Percentiles rank a stretch among this genome's conserved stretches.
Evolutionary conservation across 1,284 basidiomycete species (phyloP).

Genomic region (Tylopilus sp.): DNA sequence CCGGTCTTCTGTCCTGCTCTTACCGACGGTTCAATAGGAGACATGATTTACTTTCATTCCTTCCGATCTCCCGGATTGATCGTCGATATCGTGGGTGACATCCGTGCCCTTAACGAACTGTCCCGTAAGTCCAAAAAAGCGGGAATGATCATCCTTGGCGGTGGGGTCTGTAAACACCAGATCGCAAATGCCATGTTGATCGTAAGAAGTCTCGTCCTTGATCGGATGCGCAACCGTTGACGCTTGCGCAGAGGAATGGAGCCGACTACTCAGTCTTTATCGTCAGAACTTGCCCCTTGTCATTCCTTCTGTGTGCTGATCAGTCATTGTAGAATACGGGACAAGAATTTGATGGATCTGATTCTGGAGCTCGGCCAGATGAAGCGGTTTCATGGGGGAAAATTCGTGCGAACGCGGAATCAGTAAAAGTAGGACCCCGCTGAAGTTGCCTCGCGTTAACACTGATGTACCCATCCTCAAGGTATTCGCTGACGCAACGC

Average conservation of each 20-base stretch:
- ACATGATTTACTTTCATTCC: constrained; percentile 99
- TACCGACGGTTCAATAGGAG: constrained; percentile 96
- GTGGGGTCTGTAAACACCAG: constrained; percentile 99
- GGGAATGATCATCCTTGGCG: constrained; percentile 97
- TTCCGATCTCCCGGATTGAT: constrained; percentile 87
- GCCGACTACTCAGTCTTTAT: constrained; percentile 98
- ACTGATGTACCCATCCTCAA: constrained; percentile 17
- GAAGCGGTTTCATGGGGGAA: constrained; percentile 99
- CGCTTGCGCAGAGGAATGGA: constrained; percentile 76
- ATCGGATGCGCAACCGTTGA: not conserved
- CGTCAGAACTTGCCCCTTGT: constrained; percentile 40
- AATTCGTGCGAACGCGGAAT: constrained; percentile 86
- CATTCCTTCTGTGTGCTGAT: constrained; percentile 5
- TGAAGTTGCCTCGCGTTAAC: not conserved
- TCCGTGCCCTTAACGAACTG: constrained; percentile 88
- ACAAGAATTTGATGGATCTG: constrained; percentile 98
- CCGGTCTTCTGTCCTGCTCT: constrained; percentile 98
- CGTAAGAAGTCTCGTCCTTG: constrained; percentile 44
- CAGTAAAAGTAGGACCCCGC: constrained; percentile 75
- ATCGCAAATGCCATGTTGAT: constrained; percentile 99
- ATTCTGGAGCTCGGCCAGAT: constrained; percentile 95
- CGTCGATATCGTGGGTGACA: constrained; percentile 94
- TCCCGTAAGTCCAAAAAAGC: constrained; percentile 88
- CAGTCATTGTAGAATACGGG: constrained; percentile 76
- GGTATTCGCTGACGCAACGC: constrained; percentile 79